Conservation (phyloP, 169 alveolate genomes). For the Neospora caninum region DNA sequence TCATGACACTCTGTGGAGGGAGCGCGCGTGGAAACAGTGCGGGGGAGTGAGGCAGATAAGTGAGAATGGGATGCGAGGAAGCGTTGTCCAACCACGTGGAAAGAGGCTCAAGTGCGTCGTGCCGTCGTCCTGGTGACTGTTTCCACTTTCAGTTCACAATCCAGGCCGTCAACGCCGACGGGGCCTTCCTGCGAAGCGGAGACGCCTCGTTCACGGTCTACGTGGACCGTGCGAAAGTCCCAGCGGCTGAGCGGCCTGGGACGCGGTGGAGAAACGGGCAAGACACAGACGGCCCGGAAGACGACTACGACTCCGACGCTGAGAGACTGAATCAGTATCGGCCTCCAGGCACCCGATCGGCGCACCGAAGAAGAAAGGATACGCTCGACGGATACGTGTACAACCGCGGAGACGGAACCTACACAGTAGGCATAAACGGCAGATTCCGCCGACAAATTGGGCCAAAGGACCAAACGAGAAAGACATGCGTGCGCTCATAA, state of each 20-base stretch:
- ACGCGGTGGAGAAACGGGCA: neutral
- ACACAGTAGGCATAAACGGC: neutral
- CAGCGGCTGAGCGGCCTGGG: neutral
- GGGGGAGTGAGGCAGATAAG: neutral
- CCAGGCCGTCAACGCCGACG: conserved; percentile 39
- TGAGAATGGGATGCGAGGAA: neutral
- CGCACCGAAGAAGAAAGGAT: neutral
- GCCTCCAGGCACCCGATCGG: neutral
- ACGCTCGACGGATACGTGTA: conserved; percentile 23
- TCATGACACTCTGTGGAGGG: neutral
- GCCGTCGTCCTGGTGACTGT: neutral
- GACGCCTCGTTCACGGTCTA: conserved; percentile 26
- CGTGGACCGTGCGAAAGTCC: neutral
- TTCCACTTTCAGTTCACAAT: neutral
- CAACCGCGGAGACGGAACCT: conserved; percentile 48
- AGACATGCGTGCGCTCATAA: neutral
- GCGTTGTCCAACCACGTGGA: neutral
- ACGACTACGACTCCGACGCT: conserved; percentile 18
- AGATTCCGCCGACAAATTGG: neutral
- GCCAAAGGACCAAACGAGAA: neutral
- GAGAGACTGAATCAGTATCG: neutral
- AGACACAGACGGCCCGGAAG: neutral
- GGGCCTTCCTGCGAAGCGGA: neutral
- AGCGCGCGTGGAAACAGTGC: neutral
- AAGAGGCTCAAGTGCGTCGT: neutral